A percentile compares a stretch with the other conserved stretches of the same genome.
These are phyloP conservation scores for Croton laevigatus DNA, from an alignment of 441 rosid species.

Conservation along the genomic window DNA sequence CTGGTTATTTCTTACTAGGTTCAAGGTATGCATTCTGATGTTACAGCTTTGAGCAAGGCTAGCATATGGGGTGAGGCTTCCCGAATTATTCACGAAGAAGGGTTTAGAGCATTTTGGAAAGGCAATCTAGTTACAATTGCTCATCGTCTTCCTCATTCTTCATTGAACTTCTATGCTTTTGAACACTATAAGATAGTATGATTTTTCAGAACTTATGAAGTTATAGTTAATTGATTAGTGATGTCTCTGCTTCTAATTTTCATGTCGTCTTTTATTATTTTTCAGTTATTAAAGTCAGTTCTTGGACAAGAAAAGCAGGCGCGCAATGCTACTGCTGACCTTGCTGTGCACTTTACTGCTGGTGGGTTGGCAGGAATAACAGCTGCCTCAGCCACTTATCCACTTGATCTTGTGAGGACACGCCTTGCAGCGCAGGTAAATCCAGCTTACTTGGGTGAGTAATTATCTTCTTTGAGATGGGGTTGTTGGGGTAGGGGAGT, in stretches of 20 bases:
- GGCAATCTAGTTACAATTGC: slow-evolving; percentile 90
- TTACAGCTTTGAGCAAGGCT: slow-evolving; percentile 47
- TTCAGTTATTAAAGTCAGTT: slow-evolving; percentile 56
- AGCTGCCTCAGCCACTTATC: slow-evolving; percentile 88
- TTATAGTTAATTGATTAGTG: not conserved
- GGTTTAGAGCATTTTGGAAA: slow-evolving; percentile 91
- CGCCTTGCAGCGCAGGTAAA: slow-evolving; percentile 96
- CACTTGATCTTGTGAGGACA: slow-evolving; percentile 95
- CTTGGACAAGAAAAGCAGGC: slow-evolving; percentile 39
- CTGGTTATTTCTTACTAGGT: slow-evolving; percentile 41
- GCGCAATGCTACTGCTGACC: slow-evolving; percentile 36
- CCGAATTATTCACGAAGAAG: slow-evolving; percentile 69
- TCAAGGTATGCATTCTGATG: slow-evolving; percentile 93
- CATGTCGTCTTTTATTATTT: slow-evolving; percentile 8
- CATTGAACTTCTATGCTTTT: slow-evolving; percentile 81
- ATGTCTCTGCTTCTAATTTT: slow-evolving; percentile 3
- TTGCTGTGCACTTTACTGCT: slow-evolving; percentile 66
- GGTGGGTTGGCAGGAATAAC: slow-evolving; percentile 97
- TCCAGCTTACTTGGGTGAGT: slow-evolving; percentile 21
- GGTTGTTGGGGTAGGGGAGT: not conserved
- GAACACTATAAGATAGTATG: slow-evolving; percentile 68
- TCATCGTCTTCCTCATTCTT: slow-evolving; percentile 86
- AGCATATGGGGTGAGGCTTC: slow-evolving; percentile 77
- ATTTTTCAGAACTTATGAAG: slow-evolving; percentile 15
- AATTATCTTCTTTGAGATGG: slow-evolving; percentile 9